A percentile compares a stretch with the other conserved stretches of the same genome.
phyloP scores from a whole-genome alignment of 441 rosid genomes.

The Raphanus hybrid region DNA sequence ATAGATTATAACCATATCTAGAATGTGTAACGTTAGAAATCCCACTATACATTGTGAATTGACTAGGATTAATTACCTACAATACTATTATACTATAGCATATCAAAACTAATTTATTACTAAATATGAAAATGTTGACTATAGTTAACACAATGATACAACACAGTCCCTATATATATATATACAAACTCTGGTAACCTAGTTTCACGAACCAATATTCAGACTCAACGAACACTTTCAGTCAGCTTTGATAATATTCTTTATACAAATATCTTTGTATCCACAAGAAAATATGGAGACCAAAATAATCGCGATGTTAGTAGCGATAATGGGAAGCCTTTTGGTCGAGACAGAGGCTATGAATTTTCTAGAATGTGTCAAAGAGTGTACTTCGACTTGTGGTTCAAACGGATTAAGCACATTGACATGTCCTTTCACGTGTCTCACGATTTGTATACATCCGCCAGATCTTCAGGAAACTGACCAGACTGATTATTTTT shows the following conservation, averaged over 20 bases:
- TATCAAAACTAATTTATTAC: background rate
- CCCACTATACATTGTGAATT: background rate
- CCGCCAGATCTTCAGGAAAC: background rate
- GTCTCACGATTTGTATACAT: background rate
- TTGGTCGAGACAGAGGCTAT: constrained; percentile 21
- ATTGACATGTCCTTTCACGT: constrained; percentile 1
- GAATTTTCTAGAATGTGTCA: constrained; percentile 5
- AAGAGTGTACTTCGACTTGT: constrained; percentile 7
- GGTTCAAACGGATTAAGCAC: background rate
- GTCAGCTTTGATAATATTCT: background rate
- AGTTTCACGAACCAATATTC: constrained; percentile 2
- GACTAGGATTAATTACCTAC: background rate
- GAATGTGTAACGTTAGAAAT: background rate
- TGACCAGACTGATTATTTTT: constrained; percentile 7
- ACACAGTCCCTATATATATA: constrained; percentile 7
- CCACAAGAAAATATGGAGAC: constrained; percentile 26
- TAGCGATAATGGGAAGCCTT: constrained; percentile 28
- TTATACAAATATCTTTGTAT: background rate
- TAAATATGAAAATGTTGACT: background rate
- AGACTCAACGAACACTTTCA: background rate
- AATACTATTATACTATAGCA: background rate
- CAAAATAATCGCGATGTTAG: constrained; percentile 28
- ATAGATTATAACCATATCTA: background rate
- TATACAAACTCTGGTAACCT: background rate
- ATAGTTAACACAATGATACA: background rate